phyloP scores from a whole-genome alignment of 1,139 yeast species.

The Pichia inconspicua region DNA sequence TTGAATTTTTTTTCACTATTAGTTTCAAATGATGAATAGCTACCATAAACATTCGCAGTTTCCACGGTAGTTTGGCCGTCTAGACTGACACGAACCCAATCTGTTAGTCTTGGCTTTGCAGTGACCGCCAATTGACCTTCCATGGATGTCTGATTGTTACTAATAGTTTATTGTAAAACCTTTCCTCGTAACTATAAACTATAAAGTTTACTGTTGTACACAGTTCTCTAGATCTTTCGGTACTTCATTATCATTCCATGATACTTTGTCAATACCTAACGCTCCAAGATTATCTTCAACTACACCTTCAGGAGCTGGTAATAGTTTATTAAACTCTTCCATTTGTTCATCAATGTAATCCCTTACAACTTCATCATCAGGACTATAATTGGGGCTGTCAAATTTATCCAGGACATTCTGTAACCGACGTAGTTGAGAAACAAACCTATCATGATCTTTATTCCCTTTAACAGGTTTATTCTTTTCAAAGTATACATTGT shows the following conservation, averaged over 20 bases:
- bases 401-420: constrained; percentile 47
- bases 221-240: constrained; percentile 27
- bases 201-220: constrained; percentile 22
- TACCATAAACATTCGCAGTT: constrained; percentile 77
- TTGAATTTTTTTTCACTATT: neutral
- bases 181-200: neutral
- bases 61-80: constrained; percentile 77
- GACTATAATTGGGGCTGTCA: constrained; percentile 48
- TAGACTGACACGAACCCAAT: constrained; percentile 51
- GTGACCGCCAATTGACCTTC: constrained; percentile 71
- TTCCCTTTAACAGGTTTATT: constrained; percentile 30
- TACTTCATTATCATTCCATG: constrained; percentile 25
- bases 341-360: constrained; percentile 48
- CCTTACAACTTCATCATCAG: constrained; percentile 43
- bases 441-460: constrained; percentile 38
- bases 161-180: neutral
- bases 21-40: constrained; percentile 60
- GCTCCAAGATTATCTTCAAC: constrained; percentile 56
- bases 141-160: constrained; percentile 51
- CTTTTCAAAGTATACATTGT: constrained; percentile 53
- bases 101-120: constrained; percentile 51
- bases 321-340: constrained; percentile 70
- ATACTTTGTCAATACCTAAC: constrained; percentile 25
- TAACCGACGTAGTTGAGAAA: constrained; percentile 48
- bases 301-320: constrained; percentile 81